phyloP scores from a whole-genome alignment of 192 early-diverging fungal genomes.

The Phlyctochytrium planicorne region DNA sequence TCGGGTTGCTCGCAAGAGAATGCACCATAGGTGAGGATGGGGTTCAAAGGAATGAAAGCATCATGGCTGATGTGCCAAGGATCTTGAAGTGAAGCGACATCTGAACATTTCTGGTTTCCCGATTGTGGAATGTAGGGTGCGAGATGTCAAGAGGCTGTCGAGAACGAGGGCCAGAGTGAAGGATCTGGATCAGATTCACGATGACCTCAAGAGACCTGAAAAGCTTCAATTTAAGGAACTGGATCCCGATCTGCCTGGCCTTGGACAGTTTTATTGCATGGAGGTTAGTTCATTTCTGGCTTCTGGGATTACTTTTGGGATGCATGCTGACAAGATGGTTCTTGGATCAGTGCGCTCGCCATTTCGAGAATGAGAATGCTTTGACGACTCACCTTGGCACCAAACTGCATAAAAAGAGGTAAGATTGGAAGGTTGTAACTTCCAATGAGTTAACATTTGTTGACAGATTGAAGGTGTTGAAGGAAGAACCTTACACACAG shows the following conservation, averaged over 20 bases:
- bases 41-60: slow-evolving; percentile 56
- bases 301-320: not conserved
- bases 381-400: slow-evolving; percentile 68
- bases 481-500: slow-evolving; percentile 86
- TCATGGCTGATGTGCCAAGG: too few relatives aligned
- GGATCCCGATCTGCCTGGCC: slow-evolving; percentile 86
- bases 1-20: slow-evolving; percentile 29
- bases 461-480: slow-evolving; percentile 74
- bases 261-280: slow-evolving; percentile 90
- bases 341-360: slow-evolving; percentile 53
- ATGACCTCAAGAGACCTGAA: slow-evolving; percentile 67
- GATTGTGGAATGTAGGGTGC: too few relatives aligned
- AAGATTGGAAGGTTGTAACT: slow-evolving; percentile 4
- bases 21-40: slow-evolving; percentile 21
- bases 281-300: slow-evolving; percentile 38
- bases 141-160: too few relatives aligned
- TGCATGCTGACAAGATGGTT: slow-evolving; percentile 33
- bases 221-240: slow-evolving; percentile 61
- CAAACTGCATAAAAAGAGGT: slow-evolving; percentile 84
- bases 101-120: too few relatives aligned
- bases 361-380: slow-evolving; percentile 67
- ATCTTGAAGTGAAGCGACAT: too few relatives aligned
- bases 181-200: slow-evolving; percentile 95
- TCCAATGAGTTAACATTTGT: not conserved
- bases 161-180: slow-evolving; percentile 81